Conservation (phyloP, 495 filamentous ascomycete genomes). For the Aspergillus avenaceus region DNA sequence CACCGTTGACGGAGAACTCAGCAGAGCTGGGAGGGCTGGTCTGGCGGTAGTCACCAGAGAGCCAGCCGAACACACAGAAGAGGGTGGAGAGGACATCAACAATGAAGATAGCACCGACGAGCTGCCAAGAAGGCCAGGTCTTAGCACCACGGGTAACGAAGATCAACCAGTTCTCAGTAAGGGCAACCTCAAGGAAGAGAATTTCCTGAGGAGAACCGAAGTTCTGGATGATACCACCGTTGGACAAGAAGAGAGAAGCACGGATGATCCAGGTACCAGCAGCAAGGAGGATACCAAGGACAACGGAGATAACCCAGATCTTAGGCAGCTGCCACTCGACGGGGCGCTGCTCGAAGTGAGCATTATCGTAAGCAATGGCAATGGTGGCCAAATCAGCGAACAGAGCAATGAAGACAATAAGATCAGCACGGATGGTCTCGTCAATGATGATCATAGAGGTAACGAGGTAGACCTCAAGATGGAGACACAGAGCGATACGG, state of each 20-base stretch:
- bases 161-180: constrained; percentile 78
- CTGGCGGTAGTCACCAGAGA: constrained; percentile 43
- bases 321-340: constrained; percentile 77
- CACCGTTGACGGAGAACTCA: constrained; percentile 53
- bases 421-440: constrained; percentile 61
- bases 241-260: constrained; percentile 58
- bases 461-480: constrained; percentile 74
- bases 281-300: constrained; percentile 63
- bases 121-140: constrained; percentile 69
- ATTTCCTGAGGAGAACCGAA: constrained; percentile 68
- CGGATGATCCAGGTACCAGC: constrained; percentile 67
- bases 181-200: constrained; percentile 68
- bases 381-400: constrained; percentile 77
- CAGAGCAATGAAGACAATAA: constrained; percentile 73
- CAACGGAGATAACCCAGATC: constrained; percentile 71
- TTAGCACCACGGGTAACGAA: constrained; percentile 72
- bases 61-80: constrained; percentile 72
- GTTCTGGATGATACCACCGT: constrained; percentile 72
- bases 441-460: constrained; percentile 75
- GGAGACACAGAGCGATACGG: constrained; percentile 73
- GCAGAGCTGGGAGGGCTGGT: constrained; percentile 42
- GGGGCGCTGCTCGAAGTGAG: constrained; percentile 65
- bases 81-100: constrained; percentile 68
- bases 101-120: constrained; percentile 65
- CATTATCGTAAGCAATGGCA: constrained; percentile 73